These are phyloP conservation scores for Scheffersomyces cryptocercus DNA, from an alignment of 1,139 yeast species.

Conservation along the genomic window DNA sequence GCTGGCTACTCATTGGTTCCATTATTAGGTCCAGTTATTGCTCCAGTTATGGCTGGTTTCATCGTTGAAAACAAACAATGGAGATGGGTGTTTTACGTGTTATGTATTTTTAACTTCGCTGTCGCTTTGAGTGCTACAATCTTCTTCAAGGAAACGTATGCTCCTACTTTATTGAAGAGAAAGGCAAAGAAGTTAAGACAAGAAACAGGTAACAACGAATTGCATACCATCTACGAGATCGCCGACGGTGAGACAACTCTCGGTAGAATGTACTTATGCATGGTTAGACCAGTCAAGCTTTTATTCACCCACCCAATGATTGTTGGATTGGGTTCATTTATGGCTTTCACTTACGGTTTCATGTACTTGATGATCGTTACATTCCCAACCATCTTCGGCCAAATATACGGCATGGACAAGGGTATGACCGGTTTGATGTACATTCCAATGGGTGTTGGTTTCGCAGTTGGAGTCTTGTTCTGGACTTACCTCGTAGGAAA, in stretches of 20 bases:
- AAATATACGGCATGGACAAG: constrained; percentile 36
- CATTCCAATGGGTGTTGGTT: constrained; percentile 48
- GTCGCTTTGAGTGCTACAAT: constrained; percentile 38
- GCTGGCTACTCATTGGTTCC: constrained; percentile 47
- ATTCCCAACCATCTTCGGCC: constrained; percentile 38
- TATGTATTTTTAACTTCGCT: constrained; percentile 42
- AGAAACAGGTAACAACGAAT: constrained; percentile 36
- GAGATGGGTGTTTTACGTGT: constrained; percentile 48
- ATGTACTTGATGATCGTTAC: constrained; percentile 50
- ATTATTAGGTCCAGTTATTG: constrained; percentile 61
- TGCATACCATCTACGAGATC: constrained; percentile 47
- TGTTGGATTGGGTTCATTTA: constrained; percentile 45
- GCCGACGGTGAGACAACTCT: constrained; percentile 36
- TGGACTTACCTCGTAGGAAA: constrained; percentile 39
- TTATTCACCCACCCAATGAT: constrained; percentile 49
- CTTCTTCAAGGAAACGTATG: constrained; percentile 41
- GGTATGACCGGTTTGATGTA: constrained; percentile 44
- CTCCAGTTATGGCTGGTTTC: constrained; percentile 60
- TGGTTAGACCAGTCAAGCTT: constrained; percentile 41
- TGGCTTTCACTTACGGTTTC: constrained; percentile 50
- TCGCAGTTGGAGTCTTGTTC: constrained; percentile 37
- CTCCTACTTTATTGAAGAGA: constrained; percentile 36
- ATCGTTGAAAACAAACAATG: constrained; percentile 25
- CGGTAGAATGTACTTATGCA: constrained; percentile 32
- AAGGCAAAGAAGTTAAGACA: constrained; percentile 34